Base-by-base conservation (phyloP, 2,329 filamentous ascomycete species). In the Pseudocercospora pini-densiflorae region DNA sequence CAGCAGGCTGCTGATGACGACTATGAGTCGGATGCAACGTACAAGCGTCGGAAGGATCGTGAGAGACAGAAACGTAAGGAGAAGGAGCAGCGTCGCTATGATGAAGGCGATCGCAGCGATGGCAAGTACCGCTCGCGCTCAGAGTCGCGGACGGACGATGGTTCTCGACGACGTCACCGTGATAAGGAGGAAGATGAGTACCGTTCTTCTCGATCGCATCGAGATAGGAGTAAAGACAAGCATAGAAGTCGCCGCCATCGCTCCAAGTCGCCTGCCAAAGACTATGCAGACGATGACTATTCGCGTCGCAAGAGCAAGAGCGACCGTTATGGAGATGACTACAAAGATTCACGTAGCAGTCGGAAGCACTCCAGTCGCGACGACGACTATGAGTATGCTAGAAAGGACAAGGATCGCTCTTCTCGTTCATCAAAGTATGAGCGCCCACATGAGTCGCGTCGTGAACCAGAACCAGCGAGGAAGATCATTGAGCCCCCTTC, bases 91-190 rank as follows among this genome's bases (percentile, higher is more conserved):
- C 84, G 84, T 63, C 85, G 86, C 72, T 86, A 85, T 64, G 80
- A 80, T 19, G 78, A 80, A 27, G 65, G 49, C 53, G 80, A 80
- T 29, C 67, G 71, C 10, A 75, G 77, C n/a, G 83, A 85, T 57
- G 70, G 80, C 81, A 75, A 76, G 53, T 85, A 88, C 57, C 85
- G 86, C 59, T 88, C 89, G 0, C 85, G 90, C 64, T 92, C 90
- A 5, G 84, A 84, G 5, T 92, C 91, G 2, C 86, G 86, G 1
- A 86, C 88, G 9, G 81, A 81, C 31, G 87, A 85, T 71, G 79
- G 79, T 43, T 87, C 85, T 69, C 79, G 84, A 58, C 87, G 89
- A 72, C 87, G 88, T 68, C 88, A 88, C 71, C 88, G 80, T 24
- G 81, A 77, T 45, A 81, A 79, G 64, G 80, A 82, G 59, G 76